Base-by-base conservation (phyloP, 768 basidiomycete genomes). In the Pleurotus eryngii region DNA sequence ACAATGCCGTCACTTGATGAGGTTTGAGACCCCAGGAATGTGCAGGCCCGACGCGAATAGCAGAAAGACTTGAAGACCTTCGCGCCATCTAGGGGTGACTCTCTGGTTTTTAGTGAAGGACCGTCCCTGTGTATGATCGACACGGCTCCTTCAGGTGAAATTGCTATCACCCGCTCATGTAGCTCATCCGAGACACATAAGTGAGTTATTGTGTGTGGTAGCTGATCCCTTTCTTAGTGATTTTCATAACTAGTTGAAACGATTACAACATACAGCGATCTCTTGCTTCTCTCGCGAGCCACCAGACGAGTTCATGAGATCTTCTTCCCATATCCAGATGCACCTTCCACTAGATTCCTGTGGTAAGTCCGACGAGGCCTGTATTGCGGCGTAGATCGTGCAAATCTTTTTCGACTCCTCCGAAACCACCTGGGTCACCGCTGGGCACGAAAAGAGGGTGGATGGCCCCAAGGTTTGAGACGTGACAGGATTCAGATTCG, bases 381-480 rank as follows among this genome's bases (percentile, higher is more conserved):
- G 72, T 46, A 88, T 72, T 22, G 78, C 78, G 1, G 80, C 78
- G 63, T 85, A 90, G 9, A 82, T 89, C 17, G 77, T 71, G 61
- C 78, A 81, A 65, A 68, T 62, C 49, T 72, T 59, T 57, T 74
- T 68, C 7, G 71, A 67, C 3, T 64, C 66, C 56, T 76, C 65
- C 50, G 65, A 50, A 57, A 69, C 64, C 56, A 66, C 67, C 26
- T 72, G 61, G 39, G 81, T 81, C 20, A 85, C 69, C 4, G 87
- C 77, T 18, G 88, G 78, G 62, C 80, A 83, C 7, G 82, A 69
- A 67, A 89, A 91, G 1, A 70, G 68, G 6, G 82, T 81, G 1
- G 82, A 80, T n/a, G 87, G 83, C 3, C 86, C 85, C 3, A 89
- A 77, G 1, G 87, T 86, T 69, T 87, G 82, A 0, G 89, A 90